A percentile compares a stretch with the other conserved stretches of the same genome.
Conservation (phyloP, 139 green algal species). For the Chlamydomonas applanata region DNA sequence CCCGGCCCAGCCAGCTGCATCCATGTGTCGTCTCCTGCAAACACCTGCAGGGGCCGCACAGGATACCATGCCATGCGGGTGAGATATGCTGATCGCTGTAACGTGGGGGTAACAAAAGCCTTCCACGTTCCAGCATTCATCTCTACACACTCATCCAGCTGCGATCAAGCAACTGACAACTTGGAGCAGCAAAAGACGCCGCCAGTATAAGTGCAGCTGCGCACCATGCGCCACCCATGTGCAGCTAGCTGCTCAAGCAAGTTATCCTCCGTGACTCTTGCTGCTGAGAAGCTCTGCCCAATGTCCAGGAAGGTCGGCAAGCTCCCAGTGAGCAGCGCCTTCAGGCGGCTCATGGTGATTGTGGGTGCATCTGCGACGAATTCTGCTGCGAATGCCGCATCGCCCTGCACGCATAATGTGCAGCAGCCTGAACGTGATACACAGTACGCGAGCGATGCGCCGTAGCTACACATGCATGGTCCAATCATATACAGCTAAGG, state of each 20-base stretch:
- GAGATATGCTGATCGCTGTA: background rate
- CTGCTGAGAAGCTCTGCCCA: slow-evolving; percentile 77
- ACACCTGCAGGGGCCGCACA: slow-evolving; percentile 20
- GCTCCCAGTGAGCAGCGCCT: slow-evolving; percentile 65
- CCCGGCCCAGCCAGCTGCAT: slow-evolving; percentile 68
- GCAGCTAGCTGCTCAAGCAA: slow-evolving; percentile 78
- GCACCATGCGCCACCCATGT: slow-evolving; percentile 52
- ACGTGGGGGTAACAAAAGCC: background rate
- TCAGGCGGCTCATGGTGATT: slow-evolving; percentile 89
- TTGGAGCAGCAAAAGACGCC: background rate
- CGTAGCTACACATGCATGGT: too few relatives aligned
- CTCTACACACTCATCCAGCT: slow-evolving; percentile 1
- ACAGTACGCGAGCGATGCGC: too few relatives aligned
- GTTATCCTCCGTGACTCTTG: slow-evolving; percentile 86
- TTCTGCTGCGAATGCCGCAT: background rate
- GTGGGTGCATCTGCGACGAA: slow-evolving; percentile 80
- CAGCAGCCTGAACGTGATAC: too few relatives aligned
- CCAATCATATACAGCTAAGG: too few relatives aligned
- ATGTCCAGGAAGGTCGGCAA: slow-evolving; percentile 96
- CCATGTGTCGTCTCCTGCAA: slow-evolving; percentile 95
- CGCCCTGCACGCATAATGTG: background rate
- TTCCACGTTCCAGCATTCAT: background rate
- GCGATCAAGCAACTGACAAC: background rate
- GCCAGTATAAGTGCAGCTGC: slow-evolving; percentile 1
- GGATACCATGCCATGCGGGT: background rate